Evolutionary conservation across 2,329 filamentous ascomycete genomes (phyloP).

Genomic region (Neonectria magnoliae): DNA sequence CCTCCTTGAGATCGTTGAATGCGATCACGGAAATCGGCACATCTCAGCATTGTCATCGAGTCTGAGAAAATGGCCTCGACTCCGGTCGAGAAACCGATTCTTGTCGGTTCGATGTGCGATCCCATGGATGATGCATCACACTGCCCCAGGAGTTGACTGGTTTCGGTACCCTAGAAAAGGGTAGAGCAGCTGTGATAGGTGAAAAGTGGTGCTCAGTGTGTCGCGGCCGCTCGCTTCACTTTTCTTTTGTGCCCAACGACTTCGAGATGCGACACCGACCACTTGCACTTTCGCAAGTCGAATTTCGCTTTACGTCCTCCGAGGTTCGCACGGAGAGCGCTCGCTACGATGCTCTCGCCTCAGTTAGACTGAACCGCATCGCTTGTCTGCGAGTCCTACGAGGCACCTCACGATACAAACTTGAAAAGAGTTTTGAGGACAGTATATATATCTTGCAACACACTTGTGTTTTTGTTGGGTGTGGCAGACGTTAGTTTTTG

Average conservation of each 20-base stretch:
- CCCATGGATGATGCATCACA: conserved; percentile 1
- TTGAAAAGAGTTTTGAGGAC: conserved; percentile 41
- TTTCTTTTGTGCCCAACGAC: conserved; percentile 31
- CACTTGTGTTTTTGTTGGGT: conserved; percentile 37
- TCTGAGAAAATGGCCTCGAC: conserved; percentile 6
- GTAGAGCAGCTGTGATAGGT: conserved; percentile 9
- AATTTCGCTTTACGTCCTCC: conserved; percentile 25
- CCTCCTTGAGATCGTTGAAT: neutral
- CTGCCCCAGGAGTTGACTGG: neutral
- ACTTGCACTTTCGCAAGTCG: conserved; percentile 17
- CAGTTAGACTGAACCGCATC: neutral
- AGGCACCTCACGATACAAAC: conserved; percentile 13
- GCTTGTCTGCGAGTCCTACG: neutral
- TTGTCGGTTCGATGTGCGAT: neutral
- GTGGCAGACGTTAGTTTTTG: conserved; percentile 34
- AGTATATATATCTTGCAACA: conserved; percentile 42
- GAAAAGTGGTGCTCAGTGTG: conserved; percentile 28
- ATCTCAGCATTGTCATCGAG: conserved; percentile 1
- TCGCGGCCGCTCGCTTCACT: conserved; percentile 25
- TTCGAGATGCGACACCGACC: conserved; percentile 16
- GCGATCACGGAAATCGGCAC: conserved; percentile 2
- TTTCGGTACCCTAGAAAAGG: conserved; percentile 13
- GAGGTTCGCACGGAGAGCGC: conserved; percentile 12
- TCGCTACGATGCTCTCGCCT: neutral
- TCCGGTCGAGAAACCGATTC: neutral